phyloP scores from a whole-genome alignment of 2,329 filamentous ascomycete species.

The Microdochium paspali region DNA sequence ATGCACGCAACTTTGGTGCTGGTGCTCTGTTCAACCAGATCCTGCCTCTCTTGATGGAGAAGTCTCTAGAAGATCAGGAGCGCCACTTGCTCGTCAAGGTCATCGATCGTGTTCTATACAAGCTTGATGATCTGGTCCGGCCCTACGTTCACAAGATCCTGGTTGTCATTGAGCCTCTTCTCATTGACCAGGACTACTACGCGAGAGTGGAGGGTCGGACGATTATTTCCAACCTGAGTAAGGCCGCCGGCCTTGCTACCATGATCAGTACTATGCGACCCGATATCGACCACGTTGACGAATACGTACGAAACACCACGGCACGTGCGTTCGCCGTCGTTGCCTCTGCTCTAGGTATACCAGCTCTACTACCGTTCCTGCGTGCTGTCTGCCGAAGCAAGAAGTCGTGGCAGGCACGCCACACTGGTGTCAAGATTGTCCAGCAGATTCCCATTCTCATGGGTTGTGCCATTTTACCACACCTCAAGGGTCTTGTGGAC shows the following conservation, averaged over 20 bases:
- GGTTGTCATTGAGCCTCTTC: constrained; percentile 95
- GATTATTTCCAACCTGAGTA: constrained; percentile 96
- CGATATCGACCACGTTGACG: constrained; percentile 96
- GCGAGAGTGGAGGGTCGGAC: constrained; percentile 95
- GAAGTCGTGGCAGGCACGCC: constrained; percentile 96
- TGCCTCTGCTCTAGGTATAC: constrained; percentile 90
- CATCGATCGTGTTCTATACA: constrained; percentile 96
- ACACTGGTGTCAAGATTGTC: constrained; percentile 98
- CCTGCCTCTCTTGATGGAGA: constrained; percentile 93
- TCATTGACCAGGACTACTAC: constrained; percentile 99
- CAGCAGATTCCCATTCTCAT: constrained; percentile 98
- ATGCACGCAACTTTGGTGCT: constrained; percentile 90
- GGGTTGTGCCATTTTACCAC: constrained; percentile 92
- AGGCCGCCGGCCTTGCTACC: constrained; percentile 90
- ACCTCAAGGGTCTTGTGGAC: constrained; percentile 91
- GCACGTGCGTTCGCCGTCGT: constrained; percentile 96
- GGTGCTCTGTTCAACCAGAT: constrained; percentile 96
- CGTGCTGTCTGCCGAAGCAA: constrained; percentile 94
- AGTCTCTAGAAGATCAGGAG: constrained; percentile 94
- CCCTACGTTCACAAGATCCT: constrained; percentile 98
- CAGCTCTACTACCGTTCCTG: constrained; percentile 87
- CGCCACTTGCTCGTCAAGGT: constrained; percentile 98
- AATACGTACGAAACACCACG: constrained; percentile 97
- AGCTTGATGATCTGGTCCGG: constrained; percentile 90
- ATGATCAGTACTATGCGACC: constrained; percentile 99